phyloP scores from a whole-genome alignment of 2,329 filamentous ascomycete genomes.

The Aspergillus sp. region DNA sequence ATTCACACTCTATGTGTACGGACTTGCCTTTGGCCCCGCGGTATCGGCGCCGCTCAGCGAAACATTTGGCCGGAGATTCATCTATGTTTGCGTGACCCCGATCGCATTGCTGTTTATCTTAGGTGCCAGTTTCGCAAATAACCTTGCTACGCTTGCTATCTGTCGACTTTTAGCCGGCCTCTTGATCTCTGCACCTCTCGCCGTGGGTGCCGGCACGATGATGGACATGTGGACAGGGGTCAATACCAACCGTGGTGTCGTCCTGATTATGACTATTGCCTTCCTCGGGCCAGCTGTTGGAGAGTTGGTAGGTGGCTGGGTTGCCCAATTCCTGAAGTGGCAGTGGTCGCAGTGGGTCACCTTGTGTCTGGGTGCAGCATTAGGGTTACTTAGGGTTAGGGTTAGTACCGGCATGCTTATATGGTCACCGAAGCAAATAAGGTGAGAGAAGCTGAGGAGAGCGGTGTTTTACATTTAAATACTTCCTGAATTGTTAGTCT shows the following conservation, averaged over 20 bases:
- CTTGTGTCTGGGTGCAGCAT: slow-evolving; percentile 61
- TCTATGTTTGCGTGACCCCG: slow-evolving; percentile 13
- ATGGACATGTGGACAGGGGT: slow-evolving; percentile 13
- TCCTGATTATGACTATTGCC: slow-evolving; percentile 42
- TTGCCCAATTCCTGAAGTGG: slow-evolving; percentile 64
- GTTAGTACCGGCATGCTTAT: no score
- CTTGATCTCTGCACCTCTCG: slow-evolving; percentile 11
- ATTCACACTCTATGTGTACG: slow-evolving; percentile 13
- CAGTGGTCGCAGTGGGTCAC: slow-evolving; percentile 72
- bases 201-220: slow-evolving; percentile 16
- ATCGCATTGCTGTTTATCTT: slow-evolving; percentile 9
- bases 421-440: no score
- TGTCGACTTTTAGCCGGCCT: slow-evolving; percentile 13
- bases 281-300: slow-evolving; percentile 59
- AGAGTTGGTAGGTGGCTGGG: slow-evolving; percentile 59
- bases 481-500: no score
- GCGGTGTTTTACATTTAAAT: no score
- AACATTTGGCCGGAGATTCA: slow-evolving; percentile 8
- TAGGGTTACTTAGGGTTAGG: no score
- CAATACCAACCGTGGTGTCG: slow-evolving; percentile 4
- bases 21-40: slow-evolving; percentile 13
- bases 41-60: slow-evolving; percentile 12
- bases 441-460: no score
- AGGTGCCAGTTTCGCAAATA: slow-evolving; percentile 4
- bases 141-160: slow-evolving; percentile 2